These are phyloP conservation scores for Phytopythium sindhum DNA, from an alignment of 352 stramenopile genomes.

Conservation along the genomic window DNA sequence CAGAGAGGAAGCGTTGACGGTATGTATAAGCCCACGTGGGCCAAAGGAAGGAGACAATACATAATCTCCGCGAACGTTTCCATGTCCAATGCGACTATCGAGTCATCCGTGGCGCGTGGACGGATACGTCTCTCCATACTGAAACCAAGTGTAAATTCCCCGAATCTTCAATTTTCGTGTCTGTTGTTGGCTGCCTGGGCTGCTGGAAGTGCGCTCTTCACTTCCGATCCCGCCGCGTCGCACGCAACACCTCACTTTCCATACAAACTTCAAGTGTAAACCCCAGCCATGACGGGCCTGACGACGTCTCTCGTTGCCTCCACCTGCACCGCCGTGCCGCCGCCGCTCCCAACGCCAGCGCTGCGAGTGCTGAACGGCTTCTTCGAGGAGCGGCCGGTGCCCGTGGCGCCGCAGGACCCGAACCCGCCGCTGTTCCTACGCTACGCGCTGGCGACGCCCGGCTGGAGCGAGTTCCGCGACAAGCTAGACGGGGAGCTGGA, in stretches of 20 bases:
- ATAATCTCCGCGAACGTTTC: not conserved
- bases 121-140: not conserved
- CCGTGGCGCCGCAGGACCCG: not conserved
- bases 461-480: conserved; percentile 24
- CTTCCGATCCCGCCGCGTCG: not conserved
- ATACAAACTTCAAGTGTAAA: not conserved
- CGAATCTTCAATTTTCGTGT: not conserved
- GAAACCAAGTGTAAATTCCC: not conserved
- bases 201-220: conserved; percentile 1
- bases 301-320: not conserved
- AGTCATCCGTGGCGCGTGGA: not conserved
- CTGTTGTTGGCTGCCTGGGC: not conserved
- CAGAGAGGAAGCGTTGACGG: too few species aligned
- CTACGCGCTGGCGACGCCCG: conserved; percentile 22
- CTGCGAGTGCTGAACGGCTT: conserved; percentile 22
- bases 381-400: conserved; percentile 17
- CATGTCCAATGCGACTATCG: too few species aligned
- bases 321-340: conserved; percentile 2
- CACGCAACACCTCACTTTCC: not conserved
- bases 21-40: too few species aligned
- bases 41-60: not conserved
- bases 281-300: not conserved
- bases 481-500: conserved; percentile 16
- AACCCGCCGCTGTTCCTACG: conserved; percentile 27
- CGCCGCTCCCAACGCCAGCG: not conserved